Base-by-base conservation (phyloP, 2,329 filamentous ascomycete species). In the Coniochaeta hoffmannii region DNA sequence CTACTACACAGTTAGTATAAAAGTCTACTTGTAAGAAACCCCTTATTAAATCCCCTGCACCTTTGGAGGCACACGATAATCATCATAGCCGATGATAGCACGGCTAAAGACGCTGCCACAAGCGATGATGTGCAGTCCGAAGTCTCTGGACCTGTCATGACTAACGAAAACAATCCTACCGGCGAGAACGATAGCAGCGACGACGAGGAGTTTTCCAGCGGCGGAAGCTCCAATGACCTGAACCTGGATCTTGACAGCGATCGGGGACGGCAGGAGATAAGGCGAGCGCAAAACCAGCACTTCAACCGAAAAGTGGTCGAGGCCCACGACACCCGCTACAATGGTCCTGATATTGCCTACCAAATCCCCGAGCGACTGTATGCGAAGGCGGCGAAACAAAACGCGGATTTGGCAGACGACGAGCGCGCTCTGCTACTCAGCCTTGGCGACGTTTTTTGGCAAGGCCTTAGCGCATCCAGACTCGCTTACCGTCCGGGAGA, bases 371-470 rank as follows among this genome's bases (percentile, higher is more conserved):
- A 28, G 14, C 11, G 44, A 1, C 55, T 62, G 11, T 60, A 61
- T 49, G 36, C 55, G 31, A 62, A 62, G 51, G 61, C 61, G 9
- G 36, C 46, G 28, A 34, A 53, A 15, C 50, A 57, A 22, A 56
- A 62, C 9, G 46, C 55, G 14, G 41, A 58, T 26, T 58, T 62
- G n/a, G 60, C 61, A 8, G 26, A 52, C 11, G 58, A 54, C 5
- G 59, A 61, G 19, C 59, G 61, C 8, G 24, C 31, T 6, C 56
- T 60, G 0, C 36, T 62, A 1, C 56, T 61, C 14, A 59, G 54
- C 56, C 59, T 58, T 34, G 12, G 58, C 28, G 58, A 62, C 32
- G 46, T 61, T 11, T 44, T n/a, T 57, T 12, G 57, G 61, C 17
- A 53, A 56, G 26, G 54, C 53, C 5, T 54, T 62, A n/a, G 59